A percentile compares a stretch with the other conserved stretches of the same genome.
Conservation (phyloP, 2,329 filamentous ascomycete species). For the Fusarium austroafricanum region DNA sequence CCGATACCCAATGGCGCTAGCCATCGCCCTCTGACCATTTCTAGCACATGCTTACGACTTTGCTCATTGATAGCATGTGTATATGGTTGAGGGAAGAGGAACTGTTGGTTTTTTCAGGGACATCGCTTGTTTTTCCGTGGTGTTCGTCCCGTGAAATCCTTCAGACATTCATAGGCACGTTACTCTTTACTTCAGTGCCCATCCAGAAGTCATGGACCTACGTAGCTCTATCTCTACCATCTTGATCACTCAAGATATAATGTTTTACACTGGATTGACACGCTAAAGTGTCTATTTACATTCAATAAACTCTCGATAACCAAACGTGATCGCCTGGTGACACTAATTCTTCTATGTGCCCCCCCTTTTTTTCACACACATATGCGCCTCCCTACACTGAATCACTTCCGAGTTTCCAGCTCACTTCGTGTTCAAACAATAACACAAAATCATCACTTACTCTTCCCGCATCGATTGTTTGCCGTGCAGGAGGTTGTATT, state of each 20-base stretch:
- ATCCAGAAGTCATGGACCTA: not conserved
- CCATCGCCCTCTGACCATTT: conserved; percentile 71
- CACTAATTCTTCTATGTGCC: not conserved
- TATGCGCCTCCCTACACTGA: too few species aligned
- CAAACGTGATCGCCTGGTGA: not conserved
- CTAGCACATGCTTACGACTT: conserved; percentile 70
- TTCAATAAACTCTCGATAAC: not conserved
- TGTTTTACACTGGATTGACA: not conserved
- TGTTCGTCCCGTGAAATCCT: conserved; percentile 46
- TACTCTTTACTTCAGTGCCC: not conserved
- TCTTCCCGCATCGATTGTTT: not conserved
- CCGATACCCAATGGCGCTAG: not conserved
- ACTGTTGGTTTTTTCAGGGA: conserved; percentile 46
- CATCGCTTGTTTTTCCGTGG: conserved; percentile 39
- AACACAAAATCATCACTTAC: not conserved
- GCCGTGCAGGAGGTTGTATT: not conserved
- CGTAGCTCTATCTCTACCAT: not conserved
- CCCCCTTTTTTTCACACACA: not conserved
- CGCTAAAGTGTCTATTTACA: not conserved
- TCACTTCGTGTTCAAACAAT: not conserved
- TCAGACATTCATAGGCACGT: conserved; percentile 36
- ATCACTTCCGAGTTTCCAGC: not conserved
- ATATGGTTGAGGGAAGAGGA: conserved; percentile 75
- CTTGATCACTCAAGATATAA: not conserved
- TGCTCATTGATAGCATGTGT: conserved; percentile 69